A percentile compares a stretch with the other conserved stretches of the same genome.
Evolutionary conservation across 2,329 filamentous ascomycete genomes (phyloP).

Genomic region (Phymatotrichopsis omnivora): DNA sequence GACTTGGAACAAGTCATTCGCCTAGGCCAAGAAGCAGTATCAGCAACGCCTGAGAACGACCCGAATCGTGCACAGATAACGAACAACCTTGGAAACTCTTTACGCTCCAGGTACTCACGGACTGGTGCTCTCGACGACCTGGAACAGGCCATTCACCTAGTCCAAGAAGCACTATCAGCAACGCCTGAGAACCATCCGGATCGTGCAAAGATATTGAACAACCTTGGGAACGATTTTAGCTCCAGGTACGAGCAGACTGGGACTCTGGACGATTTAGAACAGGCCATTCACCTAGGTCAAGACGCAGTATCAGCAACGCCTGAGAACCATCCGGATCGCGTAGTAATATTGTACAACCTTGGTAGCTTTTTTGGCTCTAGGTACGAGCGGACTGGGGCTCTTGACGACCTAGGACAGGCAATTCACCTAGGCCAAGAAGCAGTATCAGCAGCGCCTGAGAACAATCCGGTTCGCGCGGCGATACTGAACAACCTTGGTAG

Average conservation of each 20-base stretch:
- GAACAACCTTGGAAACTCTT: neutral
- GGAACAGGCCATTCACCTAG: slow-evolving; percentile 2
- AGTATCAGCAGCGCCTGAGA: slow-evolving; percentile 1
- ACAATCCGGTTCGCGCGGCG: no score
- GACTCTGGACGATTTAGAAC: neutral
- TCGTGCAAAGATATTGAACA: neutral
- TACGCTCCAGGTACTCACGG: neutral
- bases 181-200: slow-evolving; percentile 1
- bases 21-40: slow-evolving; percentile 2
- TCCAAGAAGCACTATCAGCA: slow-evolving; percentile 1
- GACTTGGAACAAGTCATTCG: slow-evolving; percentile 6
- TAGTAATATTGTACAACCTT: slow-evolving; percentile 25
- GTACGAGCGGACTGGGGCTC: neutral
- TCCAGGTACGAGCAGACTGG: neutral
- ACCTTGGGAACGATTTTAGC: neutral
- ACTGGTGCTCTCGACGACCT: neutral
- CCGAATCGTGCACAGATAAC: neutral
- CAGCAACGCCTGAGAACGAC: neutral
- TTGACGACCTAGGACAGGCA: slow-evolving; percentile 3
- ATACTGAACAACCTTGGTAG: neutral
- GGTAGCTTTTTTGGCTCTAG: neutral
- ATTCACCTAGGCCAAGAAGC: slow-evolving; percentile 8
- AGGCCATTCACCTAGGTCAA: neutral
- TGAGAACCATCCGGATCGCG: slow-evolving; percentile 29
- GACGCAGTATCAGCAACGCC: slow-evolving; percentile 28